phyloP scores from a whole-genome alignment of 2,329 filamentous ascomycete species.

The Fusarium sublunatum region DNA sequence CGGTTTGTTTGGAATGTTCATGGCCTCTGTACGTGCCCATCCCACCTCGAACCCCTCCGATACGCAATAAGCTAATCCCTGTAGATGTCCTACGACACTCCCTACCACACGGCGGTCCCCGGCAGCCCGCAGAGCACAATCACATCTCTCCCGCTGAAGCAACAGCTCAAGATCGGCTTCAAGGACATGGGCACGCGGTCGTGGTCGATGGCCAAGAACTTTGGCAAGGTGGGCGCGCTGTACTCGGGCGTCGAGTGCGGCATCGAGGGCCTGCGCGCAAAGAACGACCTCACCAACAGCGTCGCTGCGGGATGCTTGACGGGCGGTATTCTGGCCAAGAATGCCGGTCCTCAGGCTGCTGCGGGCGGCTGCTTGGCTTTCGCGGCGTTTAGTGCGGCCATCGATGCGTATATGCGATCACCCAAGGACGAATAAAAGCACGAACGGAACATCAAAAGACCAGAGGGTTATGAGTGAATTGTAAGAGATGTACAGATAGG shows the following conservation, averaged over 20 bases:
- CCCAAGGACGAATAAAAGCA: conserved; percentile 67
- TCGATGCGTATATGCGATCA: conserved; percentile 91
- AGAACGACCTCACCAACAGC: conserved; percentile 92
- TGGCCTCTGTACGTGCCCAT: conserved; percentile 81
- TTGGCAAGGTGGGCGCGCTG: conserved; percentile 90
- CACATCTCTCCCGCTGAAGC: conserved; percentile 77
- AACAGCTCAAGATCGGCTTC: conserved; percentile 88
- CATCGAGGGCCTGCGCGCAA: conserved; percentile 90
- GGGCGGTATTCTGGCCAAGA: conserved; percentile 86
- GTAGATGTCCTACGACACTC: conserved; percentile 98
- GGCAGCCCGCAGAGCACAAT: conserved; percentile 56
- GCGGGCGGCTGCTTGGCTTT: conserved; percentile 91
- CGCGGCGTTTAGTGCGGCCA: conserved; percentile 90
- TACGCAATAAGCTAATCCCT: conserved; percentile 27
- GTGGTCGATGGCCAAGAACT: conserved; percentile 89
- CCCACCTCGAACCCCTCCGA: not conserved
- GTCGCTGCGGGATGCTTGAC: conserved; percentile 90
- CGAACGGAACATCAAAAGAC: conserved; percentile 9
- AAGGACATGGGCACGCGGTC: conserved; percentile 93
- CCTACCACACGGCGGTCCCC: conserved; percentile 69
- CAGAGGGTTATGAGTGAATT: conserved; percentile 3
- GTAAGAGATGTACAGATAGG: conserved; percentile 37
- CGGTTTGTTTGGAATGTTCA: conserved; percentile 95
- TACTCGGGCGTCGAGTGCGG: conserved; percentile 96
- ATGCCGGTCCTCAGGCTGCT: conserved; percentile 89